Conservation (phyloP, 192 early-diverging fungal species). For the Rhizophagus prolifer region DNA sequence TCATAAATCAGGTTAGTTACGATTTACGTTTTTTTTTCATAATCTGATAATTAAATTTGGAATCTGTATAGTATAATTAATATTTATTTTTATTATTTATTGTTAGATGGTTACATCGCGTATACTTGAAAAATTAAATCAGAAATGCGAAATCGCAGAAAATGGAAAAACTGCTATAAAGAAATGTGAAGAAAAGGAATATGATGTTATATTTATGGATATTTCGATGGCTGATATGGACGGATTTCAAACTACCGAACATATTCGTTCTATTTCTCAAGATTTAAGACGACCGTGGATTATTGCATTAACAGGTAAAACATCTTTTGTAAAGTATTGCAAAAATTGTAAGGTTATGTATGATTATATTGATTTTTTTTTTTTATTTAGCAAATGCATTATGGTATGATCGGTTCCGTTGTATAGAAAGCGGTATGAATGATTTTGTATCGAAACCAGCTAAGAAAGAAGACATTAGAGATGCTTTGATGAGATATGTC, state of each 20-base stretch:
- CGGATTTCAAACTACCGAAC: constrained; percentile 32
- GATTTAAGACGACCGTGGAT: constrained; percentile 33
- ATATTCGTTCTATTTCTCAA: constrained; percentile 31
- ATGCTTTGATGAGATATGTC: constrained; percentile 7
- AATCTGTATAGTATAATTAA: background rate
- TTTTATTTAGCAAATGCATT: constrained; percentile 42
- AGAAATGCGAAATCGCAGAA: background rate
- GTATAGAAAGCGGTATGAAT: constrained; percentile 50
- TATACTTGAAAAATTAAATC: constrained; percentile 12
- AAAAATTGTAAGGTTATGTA: too few species aligned
- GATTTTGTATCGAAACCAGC: constrained; percentile 51
- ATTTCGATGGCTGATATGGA: constrained; percentile 42
- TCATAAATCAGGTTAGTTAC: constrained; percentile 35
- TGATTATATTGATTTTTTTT: constrained; percentile 17
- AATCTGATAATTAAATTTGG: too few species aligned
- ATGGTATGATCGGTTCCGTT: constrained; percentile 38
- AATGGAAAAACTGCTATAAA: constrained; percentile 1
- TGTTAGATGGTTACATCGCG: constrained; percentile 15
- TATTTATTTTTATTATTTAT: background rate
- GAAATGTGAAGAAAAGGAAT: constrained; percentile 30
- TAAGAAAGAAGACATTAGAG: constrained; percentile 46
- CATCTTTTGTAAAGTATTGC: background rate
- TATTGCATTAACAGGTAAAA: constrained; percentile 19
- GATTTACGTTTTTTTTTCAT: too few species aligned
- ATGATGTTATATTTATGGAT: constrained; percentile 45